These are phyloP conservation scores for Pseudocercospora musae DNA, from an alignment of 2,329 filamentous ascomycete genomes.

Conservation along the genomic window DNA sequence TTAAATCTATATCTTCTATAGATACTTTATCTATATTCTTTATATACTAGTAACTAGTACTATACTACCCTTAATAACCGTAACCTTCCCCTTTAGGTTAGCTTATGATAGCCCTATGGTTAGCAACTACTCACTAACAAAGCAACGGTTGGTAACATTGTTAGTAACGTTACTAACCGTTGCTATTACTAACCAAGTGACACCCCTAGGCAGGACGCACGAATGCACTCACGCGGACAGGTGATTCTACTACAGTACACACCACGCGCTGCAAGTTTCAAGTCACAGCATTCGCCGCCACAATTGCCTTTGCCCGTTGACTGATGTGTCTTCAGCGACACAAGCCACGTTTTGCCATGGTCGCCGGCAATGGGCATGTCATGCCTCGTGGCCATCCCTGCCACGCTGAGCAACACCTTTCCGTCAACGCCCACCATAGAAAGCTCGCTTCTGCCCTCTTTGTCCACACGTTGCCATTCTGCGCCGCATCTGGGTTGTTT, in stretches of 20 bases:
- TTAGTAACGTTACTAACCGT: too few relatives aligned
- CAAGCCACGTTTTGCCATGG: conserved; percentile 18
- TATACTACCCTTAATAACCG: too few relatives aligned
- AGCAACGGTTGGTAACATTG: too few relatives aligned
- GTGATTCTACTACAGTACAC: not conserved
- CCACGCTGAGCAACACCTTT: not conserved
- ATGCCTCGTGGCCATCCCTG: conserved; percentile 18
- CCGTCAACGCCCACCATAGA: not conserved
- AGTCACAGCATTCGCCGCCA: conserved; percentile 11
- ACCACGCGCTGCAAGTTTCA: not conserved
- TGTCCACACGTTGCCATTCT: not conserved
- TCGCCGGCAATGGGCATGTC: not conserved
- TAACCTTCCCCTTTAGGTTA: too few relatives aligned
- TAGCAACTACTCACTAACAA: too few relatives aligned
- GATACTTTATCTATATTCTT: too few relatives aligned
- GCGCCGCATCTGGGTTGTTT: conserved; percentile 3
- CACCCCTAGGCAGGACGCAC: conserved; percentile 15
- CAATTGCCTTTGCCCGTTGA: conserved; percentile 7
- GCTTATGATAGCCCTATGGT: too few relatives aligned
- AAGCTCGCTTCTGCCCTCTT: not conserved
- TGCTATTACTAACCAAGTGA: too few relatives aligned
- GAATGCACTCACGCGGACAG: conserved; percentile 11
- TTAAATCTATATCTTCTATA: too few relatives aligned
- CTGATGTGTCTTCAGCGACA: conserved; percentile 11
- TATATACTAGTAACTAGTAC: too few relatives aligned